Percentiles rank a stretch among this genome's conserved stretches.
These are phyloP conservation scores for Gastrodia elata DNA, from an alignment of 106 monocot genomes.

Conservation along the genomic window DNA sequence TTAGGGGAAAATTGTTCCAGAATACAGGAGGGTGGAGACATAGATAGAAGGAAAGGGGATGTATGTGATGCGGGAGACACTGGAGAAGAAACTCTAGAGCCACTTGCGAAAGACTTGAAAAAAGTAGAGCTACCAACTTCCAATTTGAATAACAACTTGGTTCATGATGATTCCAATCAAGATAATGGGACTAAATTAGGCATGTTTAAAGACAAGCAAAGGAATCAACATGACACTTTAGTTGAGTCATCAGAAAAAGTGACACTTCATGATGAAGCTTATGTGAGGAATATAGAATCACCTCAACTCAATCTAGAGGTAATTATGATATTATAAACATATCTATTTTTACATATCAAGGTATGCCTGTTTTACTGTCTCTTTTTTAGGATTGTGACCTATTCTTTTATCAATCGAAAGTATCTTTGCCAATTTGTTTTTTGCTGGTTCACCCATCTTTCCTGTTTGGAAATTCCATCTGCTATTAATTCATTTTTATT, in stretches of 20 bases:
- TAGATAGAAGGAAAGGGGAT: not conserved
- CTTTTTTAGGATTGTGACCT: not conserved
- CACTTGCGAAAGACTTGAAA: not conserved
- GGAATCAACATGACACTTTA: not conserved
- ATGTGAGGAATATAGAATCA: not conserved
- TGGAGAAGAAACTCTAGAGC: not conserved
- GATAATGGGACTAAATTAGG: not conserved
- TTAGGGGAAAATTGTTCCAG: not conserved
- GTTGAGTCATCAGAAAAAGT: not conserved
- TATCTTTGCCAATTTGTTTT: too few relatives aligned
- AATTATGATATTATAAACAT: not conserved
- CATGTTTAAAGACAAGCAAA: not conserved
- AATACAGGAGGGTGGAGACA: not conserved
- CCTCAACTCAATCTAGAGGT: not conserved
- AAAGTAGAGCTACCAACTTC: not conserved
- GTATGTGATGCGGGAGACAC: not conserved
- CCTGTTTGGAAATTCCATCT: not conserved
- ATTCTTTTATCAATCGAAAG: not conserved
- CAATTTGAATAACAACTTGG: too few relatives aligned
- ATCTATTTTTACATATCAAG: not conserved
- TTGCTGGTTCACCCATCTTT: not conserved
- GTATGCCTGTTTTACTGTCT: constrained; percentile 1
- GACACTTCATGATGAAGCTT: not conserved
- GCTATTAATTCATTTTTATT: not conserved
- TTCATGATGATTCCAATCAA: not conserved